These are phyloP conservation scores for Diaporthe destruens DNA, from an alignment of 2,329 filamentous ascomycete genomes.

Conservation along the genomic window DNA sequence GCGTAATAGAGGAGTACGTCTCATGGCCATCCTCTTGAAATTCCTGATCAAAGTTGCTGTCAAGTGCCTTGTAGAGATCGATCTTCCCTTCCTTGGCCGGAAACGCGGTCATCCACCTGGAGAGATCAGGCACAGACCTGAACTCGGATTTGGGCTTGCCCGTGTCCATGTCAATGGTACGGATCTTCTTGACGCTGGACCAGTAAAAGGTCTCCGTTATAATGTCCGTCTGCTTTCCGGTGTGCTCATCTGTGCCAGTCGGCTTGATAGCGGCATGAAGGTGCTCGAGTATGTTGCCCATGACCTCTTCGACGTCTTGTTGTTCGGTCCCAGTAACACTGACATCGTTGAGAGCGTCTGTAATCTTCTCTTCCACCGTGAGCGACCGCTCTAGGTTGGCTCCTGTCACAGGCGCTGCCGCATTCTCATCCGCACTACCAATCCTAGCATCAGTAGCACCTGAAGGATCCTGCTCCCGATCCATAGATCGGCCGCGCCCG, in stretches of 20 bases:
- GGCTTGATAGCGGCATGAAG: conserved; percentile 89
- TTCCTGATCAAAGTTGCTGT: conserved; percentile 86
- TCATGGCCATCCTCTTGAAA: conserved; percentile 75
- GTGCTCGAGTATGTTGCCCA: conserved; percentile 91
- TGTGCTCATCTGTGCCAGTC: conserved; percentile 69
- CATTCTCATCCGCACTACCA: conserved; percentile 43
- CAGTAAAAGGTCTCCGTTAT: conserved; percentile 80
- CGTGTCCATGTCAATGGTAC: conserved; percentile 58
- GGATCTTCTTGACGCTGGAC: conserved; percentile 68
- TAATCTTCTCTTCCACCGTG: conserved; percentile 61
- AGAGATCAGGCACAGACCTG: conserved; percentile 66
- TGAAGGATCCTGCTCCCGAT: conserved; percentile 33
- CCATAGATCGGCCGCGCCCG: conserved; percentile 5
- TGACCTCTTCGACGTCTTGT: conserved; percentile 96
- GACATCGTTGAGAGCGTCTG: conserved; percentile 60
- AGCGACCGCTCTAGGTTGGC: conserved; percentile 45
- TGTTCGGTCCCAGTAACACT: conserved; percentile 72
- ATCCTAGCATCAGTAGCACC: conserved; percentile 39
- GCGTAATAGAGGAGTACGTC: conserved; percentile 78
- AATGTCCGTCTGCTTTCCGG: conserved; percentile 82
- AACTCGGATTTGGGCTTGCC: conserved; percentile 58
- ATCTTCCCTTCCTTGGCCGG: conserved; percentile 61
- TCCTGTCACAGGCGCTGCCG: conserved; percentile 40
- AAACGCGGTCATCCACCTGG: conserved; percentile 70
- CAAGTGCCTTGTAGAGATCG: conserved; percentile 87